Conservation (phyloP, 192 early-diverging fungal species). For the Mortierella alpina region DNA sequence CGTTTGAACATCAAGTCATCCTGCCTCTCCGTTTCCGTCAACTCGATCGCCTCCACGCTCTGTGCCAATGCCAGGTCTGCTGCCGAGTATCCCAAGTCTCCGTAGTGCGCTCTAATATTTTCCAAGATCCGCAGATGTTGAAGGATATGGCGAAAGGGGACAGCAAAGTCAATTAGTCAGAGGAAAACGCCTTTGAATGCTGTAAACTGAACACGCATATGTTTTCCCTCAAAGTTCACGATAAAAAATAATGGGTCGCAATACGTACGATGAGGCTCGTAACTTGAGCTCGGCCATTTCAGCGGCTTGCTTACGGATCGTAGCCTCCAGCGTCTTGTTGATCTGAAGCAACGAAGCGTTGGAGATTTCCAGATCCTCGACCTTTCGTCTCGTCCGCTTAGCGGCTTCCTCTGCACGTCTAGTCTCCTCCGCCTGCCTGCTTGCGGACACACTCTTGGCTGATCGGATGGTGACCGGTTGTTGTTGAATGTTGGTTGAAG, state of each 20-base stretch:
- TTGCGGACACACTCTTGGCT: constrained; percentile 3
- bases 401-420: constrained; percentile 39
- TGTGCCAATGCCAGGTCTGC: constrained; percentile 37
- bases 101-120: constrained; percentile 4
- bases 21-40: constrained; percentile 41
- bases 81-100: constrained; percentile 21
- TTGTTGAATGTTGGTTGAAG: constrained; percentile 4
- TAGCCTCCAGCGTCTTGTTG: constrained; percentile 63
- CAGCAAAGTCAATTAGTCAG: not conserved
- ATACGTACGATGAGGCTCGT: constrained; percentile 47
- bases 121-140: not conserved
- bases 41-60: constrained; percentile 35
- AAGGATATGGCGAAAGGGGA: not conserved
- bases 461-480: constrained; percentile 13
- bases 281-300: constrained; percentile 60
- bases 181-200: not conserved
- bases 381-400: constrained; percentile 51
- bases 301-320: constrained; percentile 58
- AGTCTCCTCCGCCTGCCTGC: constrained; percentile 29
- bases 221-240: no score
- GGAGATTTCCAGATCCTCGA: constrained; percentile 68
- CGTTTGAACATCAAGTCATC: constrained; percentile 43
- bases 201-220: not conserved
- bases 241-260: not conserved
- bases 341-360: constrained; percentile 61